Base-by-base conservation (phyloP, 495 filamentous ascomycete genomes). In the Haplographium delicatum region DNA sequence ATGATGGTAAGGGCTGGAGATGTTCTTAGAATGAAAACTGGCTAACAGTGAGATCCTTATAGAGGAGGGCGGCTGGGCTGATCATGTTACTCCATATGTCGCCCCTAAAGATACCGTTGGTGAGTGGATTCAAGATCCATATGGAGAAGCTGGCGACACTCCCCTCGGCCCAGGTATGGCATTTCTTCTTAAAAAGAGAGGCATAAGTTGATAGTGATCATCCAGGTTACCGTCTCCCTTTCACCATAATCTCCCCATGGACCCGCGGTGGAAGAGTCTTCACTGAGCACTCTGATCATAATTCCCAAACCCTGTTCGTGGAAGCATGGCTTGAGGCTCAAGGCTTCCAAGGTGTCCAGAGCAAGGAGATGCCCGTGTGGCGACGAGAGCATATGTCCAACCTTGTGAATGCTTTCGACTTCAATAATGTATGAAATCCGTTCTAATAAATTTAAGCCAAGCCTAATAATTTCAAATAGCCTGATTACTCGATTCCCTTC, bases 361-460 rank as follows among this genome's bases (percentile, higher is more conserved):
- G 73, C 0, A 59, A 68, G 24, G 63, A 76, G 51, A 73, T 78
- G 65, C 66, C 69, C 0, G 44, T 58, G 2, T 78, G 74, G 74
- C 68, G 74, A 18, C 71, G 74, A 2, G 59, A 59, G 2, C 72
- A 76, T 59, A 78, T 78, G 74, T 76, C 72, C 16, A 68, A 78
- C 46, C 63, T 76, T 11, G 62, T 71, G 7, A 56, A 67, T 26
- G 86, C 86, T 8, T 85, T 78, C 40, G 84, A 85, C 9, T 89
- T 89, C n/a, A n/a, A n/a, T n/a, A n/a, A n/a, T 63, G 83, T 83
- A 45, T 85, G 88, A 30, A 75, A 86, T 51, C 79, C 87, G 42
- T 83, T 83, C 19, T 63, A 68, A 10, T 73, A 70, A 1, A n/a
- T n/a, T n/a, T n/a, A n/a, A n/a, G n/a, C n/a, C n/a, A n/a, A n/a